These are phyloP conservation scores for Candida sonorensis DNA, from an alignment of 805 yeast genomes.

Conservation along the genomic window DNA sequence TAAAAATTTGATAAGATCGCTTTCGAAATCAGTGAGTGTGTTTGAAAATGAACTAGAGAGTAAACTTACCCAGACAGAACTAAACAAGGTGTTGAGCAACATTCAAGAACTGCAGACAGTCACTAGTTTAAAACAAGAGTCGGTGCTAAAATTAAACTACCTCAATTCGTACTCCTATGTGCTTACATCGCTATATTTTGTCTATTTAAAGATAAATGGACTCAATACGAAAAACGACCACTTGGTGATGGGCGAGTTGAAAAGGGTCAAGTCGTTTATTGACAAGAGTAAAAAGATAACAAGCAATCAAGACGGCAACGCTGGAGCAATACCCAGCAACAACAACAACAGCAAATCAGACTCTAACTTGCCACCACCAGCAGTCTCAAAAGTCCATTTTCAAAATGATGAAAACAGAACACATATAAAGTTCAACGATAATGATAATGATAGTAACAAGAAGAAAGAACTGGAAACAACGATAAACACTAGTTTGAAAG, in stretches of 20 bases:
- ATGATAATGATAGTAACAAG: background rate
- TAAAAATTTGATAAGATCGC: slow-evolving; percentile 30
- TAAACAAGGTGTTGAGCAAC: slow-evolving; percentile 30
- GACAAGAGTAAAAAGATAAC: slow-evolving; percentile 47
- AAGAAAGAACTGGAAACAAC: no score
- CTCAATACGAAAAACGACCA: slow-evolving; percentile 44
- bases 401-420: no score
- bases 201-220: slow-evolving; percentile 55
- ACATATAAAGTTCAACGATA: slow-evolving; percentile 39
- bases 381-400: slow-evolving; percentile 46
- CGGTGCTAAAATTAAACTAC: slow-evolving; percentile 27
- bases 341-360: slow-evolving; percentile 14
- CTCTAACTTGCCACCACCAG: no score
- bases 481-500: no score
- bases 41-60: slow-evolving; percentile 31
- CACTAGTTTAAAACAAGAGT: no score
- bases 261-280: slow-evolving; percentile 64
- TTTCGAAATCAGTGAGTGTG: slow-evolving; percentile 31
- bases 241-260: slow-evolving; percentile 61
- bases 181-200: slow-evolving; percentile 48
- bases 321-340: no score
- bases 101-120: no score
- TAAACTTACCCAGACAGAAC: slow-evolving; percentile 28
- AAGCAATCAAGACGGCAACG: no score
- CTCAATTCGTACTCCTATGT: slow-evolving; percentile 43